Percentiles rank a stretch among this genome's conserved stretches.
Conservation (phyloP, 768 basidiomycete genomes). For the Mycena chlorophos region DNA sequence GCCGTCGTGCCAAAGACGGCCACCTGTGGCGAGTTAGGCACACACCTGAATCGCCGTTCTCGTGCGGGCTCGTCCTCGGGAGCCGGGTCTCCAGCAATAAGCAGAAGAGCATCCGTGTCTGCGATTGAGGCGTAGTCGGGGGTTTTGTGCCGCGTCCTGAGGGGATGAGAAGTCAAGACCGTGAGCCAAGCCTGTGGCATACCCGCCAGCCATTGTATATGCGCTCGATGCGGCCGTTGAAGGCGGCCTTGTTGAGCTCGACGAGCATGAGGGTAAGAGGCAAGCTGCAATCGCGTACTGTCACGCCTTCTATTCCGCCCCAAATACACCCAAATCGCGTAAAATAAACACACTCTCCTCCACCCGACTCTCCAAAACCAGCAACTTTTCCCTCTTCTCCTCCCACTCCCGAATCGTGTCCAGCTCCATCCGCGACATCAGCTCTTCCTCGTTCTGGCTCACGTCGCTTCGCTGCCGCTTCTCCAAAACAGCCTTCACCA, state of each 20-base stretch:
- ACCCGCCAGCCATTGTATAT: slow-evolving; percentile 68
- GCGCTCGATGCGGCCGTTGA: slow-evolving; percentile 56
- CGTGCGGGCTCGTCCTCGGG: slow-evolving; percentile 88
- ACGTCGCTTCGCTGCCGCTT: slow-evolving; percentile 85
- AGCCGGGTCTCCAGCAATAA: slow-evolving; percentile 76
- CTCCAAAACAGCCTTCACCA: slow-evolving; percentile 70
- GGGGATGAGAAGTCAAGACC: slow-evolving; percentile 14
- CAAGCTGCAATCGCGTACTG: slow-evolving; percentile 15
- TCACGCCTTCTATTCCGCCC: slow-evolving; percentile 42
- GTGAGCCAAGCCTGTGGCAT: slow-evolving; percentile 31
- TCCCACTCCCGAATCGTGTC: slow-evolving; percentile 76
- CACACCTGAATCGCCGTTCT: slow-evolving; percentile 90
- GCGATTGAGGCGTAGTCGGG: slow-evolving; percentile 71
- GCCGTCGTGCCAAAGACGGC: slow-evolving; percentile 5
- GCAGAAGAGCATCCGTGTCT: slow-evolving; percentile 66
- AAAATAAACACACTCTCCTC: slow-evolving; percentile 90
- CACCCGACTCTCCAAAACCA: slow-evolving; percentile 78
- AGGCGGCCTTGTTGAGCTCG: slow-evolving; percentile 66
- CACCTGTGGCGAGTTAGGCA: slow-evolving; percentile 6
- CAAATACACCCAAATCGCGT: slow-evolving; percentile 66
- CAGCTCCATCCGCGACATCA: slow-evolving; percentile 75
- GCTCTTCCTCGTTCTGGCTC: slow-evolving; percentile 62
- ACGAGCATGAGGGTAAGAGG: slow-evolving; percentile 51
- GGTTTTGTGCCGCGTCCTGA: slow-evolving; percentile 66
- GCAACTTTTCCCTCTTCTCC: slow-evolving; percentile 69